Conservation (phyloP, 768 basidiomycete genomes). For the Panaeolus cyanescens region DNA sequence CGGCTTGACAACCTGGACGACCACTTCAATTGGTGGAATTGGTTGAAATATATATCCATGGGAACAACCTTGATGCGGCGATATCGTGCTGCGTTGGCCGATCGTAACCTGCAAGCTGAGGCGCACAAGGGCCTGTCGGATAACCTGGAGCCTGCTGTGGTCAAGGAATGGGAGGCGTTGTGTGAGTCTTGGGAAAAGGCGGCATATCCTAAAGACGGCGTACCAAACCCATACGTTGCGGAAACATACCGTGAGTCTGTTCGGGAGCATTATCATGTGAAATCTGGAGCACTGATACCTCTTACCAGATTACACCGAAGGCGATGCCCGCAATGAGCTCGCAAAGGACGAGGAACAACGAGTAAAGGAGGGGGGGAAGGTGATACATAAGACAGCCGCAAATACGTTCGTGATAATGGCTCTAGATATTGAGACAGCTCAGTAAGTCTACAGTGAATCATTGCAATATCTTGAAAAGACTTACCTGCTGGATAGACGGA, state of each 20-base stretch:
- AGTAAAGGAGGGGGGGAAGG: not conserved
- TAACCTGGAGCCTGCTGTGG: too few species aligned
- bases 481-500: constrained; percentile 4
- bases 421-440: constrained; percentile 10
- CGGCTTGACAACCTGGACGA: constrained; percentile 31
- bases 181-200: too few species aligned
- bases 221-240: too few species aligned
- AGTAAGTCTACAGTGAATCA: too few species aligned
- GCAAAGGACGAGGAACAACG: constrained; percentile 5
- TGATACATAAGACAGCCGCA: not conserved
- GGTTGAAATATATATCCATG: constrained; percentile 15
- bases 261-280: too few species aligned
- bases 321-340: constrained; percentile 9
- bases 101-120: constrained; percentile 8
- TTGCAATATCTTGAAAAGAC: not conserved
- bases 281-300: too few species aligned
- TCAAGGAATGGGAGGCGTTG: too few species aligned
- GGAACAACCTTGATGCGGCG: not conserved
- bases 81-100: not conserved
- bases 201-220: too few species aligned
- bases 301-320: not conserved
- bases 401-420: constrained; percentile 5
- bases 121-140: constrained; percentile 7
- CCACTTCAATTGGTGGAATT: constrained; percentile 28
- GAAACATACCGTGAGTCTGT: too few species aligned